These are phyloP conservation scores for Isatis lusitanica DNA, from an alignment of 441 rosid genomes.

Conservation along the genomic window DNA sequence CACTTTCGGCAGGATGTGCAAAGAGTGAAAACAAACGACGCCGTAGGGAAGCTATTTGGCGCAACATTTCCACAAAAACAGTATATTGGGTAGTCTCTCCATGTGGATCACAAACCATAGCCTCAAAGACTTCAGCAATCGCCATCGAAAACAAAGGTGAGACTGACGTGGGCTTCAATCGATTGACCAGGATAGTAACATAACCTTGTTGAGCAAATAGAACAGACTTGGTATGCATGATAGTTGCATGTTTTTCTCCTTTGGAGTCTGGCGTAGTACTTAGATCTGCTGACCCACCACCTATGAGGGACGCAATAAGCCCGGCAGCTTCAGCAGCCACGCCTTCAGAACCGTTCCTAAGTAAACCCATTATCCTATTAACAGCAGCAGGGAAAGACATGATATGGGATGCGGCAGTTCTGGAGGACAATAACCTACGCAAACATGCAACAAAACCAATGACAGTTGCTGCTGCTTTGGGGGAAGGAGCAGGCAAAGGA, in stretches of 20 bases:
- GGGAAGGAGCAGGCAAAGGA: slow-evolving; percentile 96
- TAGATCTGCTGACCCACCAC: slow-evolving; percentile 80
- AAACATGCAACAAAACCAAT: slow-evolving; percentile 97
- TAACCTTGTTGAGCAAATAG: slow-evolving; percentile 82
- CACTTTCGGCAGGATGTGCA: slow-evolving; percentile 99
- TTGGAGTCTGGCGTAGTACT: slow-evolving; percentile 62
- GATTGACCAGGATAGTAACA: slow-evolving; percentile 77
- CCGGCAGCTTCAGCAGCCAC: slow-evolving; percentile 95
- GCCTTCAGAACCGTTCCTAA: slow-evolving; percentile 97
- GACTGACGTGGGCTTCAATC: slow-evolving; percentile 94
- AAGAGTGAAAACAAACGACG: slow-evolving; percentile 96
- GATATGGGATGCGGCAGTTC: slow-evolving; percentile 94
- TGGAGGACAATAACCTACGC: slow-evolving; percentile 90
- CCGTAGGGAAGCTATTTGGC: slow-evolving; percentile 94
- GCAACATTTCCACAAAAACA: slow-evolving; percentile 96
- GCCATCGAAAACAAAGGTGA: slow-evolving; percentile 97
- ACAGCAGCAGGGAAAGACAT: slow-evolving; percentile 99
- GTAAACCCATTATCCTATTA: slow-evolving; percentile 98
- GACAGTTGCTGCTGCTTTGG: slow-evolving; percentile 99
- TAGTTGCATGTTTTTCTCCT: slow-evolving; percentile 95
- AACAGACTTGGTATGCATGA: slow-evolving; percentile 97
- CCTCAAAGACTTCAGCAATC: slow-evolving; percentile 98
- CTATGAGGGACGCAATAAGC: slow-evolving; percentile 84
- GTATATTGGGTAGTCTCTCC: slow-evolving; percentile 96
- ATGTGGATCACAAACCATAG: slow-evolving; percentile 99